Evolutionary conservation across 225 moss, liverwort and hornwort genomes (phyloP).

Genomic region (Physcomitrium patens): DNA sequence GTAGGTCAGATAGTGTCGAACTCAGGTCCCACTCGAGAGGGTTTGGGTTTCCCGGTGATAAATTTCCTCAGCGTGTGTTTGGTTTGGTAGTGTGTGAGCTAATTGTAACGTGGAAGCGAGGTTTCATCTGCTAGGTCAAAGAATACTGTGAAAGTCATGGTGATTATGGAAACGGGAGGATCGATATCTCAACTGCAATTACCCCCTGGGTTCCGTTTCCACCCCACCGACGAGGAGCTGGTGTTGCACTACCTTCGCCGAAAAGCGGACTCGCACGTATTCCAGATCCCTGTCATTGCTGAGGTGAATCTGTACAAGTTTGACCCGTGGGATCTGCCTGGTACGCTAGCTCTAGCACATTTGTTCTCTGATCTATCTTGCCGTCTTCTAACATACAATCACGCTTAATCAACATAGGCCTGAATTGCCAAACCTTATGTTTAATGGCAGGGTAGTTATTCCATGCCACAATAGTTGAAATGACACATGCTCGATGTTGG

Average conservation of each 20-base stretch:
- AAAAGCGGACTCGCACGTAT: constrained; percentile 71
- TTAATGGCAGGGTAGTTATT: no score
- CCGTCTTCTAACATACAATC: no score
- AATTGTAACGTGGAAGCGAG: no score
- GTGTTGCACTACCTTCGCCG: constrained; percentile 78
- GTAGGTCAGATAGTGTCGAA: neutral
- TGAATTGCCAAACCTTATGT: no score
- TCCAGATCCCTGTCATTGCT: constrained; percentile 73
- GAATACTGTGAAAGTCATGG: constrained; percentile 19
- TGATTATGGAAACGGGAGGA: constrained; percentile 52
- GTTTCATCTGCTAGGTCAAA: no score
- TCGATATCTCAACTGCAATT: constrained; percentile 67
- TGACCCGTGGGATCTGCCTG: constrained; percentile 94
- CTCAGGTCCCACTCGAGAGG: neutral
- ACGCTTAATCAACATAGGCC: no score
- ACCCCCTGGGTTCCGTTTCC: constrained; percentile 92
- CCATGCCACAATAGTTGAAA: no score
- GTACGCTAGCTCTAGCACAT: constrained; percentile 34
- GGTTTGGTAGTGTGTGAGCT: no score
- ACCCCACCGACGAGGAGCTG: constrained; percentile 95
- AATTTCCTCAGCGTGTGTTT: no score
- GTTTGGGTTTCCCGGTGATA: neutral
- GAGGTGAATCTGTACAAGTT: constrained; percentile 94
- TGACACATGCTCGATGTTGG: no score
- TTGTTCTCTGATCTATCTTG: neutral